Evolutionary conservation across 306 rosid species (phyloP).

Genomic region (Lupinus albus): DNA sequence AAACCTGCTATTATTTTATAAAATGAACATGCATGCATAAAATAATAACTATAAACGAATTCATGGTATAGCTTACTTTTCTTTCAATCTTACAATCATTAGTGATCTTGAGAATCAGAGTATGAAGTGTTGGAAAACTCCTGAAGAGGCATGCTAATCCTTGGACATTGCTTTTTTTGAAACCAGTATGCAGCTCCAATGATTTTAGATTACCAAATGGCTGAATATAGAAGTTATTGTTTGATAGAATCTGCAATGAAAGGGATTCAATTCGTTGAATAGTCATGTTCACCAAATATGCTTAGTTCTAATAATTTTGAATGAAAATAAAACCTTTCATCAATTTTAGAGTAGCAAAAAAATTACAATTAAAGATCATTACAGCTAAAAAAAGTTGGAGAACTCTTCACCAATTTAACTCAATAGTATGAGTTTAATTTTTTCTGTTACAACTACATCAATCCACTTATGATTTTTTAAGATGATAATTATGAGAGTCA

Average conservation of each 20-base stretch:
- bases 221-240: conserved; percentile 52
- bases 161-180: conserved; percentile 59
- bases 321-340: not conserved
- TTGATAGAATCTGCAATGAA: conserved; percentile 71
- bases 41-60: not conserved
- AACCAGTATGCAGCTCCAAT: conserved; percentile 63
- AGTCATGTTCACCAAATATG: not conserved
- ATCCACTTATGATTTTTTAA: no score
- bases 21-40: not conserved
- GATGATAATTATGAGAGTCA: no score
- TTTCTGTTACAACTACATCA: no score
- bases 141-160: conserved; percentile 71
- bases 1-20: no score
- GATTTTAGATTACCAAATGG: conserved; percentile 64
- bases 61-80: conserved; percentile 52
- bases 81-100: conserved; percentile 55
- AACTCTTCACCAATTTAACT: not conserved
- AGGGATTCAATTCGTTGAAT: not conserved
- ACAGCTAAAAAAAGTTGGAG: not conserved
- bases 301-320: not conserved
- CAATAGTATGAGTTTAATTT: not conserved
- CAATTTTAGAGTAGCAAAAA: not conserved
- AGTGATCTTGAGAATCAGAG: conserved; percentile 57
- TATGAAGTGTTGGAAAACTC: conserved; percentile 60
- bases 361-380: not conserved